Evolutionary conservation across 2,329 filamentous ascomycete genomes (phyloP), one percentile per base, ranked within the genome.

Genomic region (Akanthomyces lecanii): DNA sequence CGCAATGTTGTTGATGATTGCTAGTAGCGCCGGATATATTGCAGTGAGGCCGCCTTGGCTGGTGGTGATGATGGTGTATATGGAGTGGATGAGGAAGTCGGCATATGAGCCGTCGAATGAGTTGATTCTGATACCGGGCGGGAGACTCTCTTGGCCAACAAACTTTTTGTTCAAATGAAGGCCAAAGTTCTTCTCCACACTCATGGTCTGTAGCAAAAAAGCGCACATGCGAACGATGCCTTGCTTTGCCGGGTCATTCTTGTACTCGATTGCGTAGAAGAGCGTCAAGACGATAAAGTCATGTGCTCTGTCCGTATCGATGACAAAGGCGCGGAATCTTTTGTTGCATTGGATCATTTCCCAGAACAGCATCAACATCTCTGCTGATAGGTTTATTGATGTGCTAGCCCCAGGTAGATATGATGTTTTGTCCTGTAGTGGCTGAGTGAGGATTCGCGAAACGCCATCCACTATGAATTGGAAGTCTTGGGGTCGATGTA

Each of bases 291-390:
- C 86, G 58, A 97, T 83, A 75, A 98, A 97, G 73, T 99, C 95
- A 71, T 97, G 91, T 0, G 91, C 91, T 61, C 94, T 84, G 71
- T 95, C 92, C 0, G 95, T 98, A 69, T 99, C 95, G 66, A 98
- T 94, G 70, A 99, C 95, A 75, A 97, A 99, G 1, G 92, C 92
- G 38, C 95, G 85, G 77, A 99, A 99, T 64, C 94, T 85, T 77
- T 97, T 98, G 77, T 99, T 99, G 82, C 94, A 97, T 75, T 99
- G 95, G 5, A 95, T 86, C 44, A 92, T 87, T 78, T 99, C 95
- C 95, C 95, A 99, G 72, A 98, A 97, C 2, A 99, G 82, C 84
- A 97, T 95, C 62, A 98, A 88, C 79, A 96, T 96, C 76, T 99
- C 95, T 1, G 95, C 93, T 0, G 93, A 92, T 82, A 94, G 96